Evolutionary conservation across 2,329 filamentous ascomycete genomes (phyloP), one percentile per base, ranked within the genome.

Genomic region (Lasiodiplodia sp.): DNA sequence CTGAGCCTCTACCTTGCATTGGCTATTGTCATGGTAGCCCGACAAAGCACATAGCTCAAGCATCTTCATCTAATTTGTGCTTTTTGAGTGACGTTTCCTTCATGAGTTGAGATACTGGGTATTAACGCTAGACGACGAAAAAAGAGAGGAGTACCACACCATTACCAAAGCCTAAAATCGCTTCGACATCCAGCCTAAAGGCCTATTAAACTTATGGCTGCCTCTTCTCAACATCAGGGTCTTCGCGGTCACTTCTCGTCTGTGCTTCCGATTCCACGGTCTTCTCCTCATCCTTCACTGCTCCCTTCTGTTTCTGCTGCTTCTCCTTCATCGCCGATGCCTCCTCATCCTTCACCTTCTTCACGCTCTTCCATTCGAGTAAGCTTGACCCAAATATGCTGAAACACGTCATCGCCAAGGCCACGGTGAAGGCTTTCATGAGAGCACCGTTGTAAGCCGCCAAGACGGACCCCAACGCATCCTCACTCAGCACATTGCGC

Each of bases 361-460:
- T 92, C 74, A 92, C 88, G 71, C 82, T 89, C 76, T 83, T 86
- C 89, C 89, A 92, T 79, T 92, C 87, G 72, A 92, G 85, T 3
- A 81, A 78, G 0, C 83, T 73, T 0, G 85, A 82, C 0, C 87
- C 89, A 7, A 16, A 90, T 47, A 25, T 90, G 80, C 5, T 83
- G 84, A 14, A 90, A 68, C 12, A 81, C 80, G 0, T 83, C 83
- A 73, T 89, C 79, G 2, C 86, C 84, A 90, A 79, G 1, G 83
- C 85, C 7, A 92, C 86, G 69, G 87, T 85, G 74, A 91, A 92
- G 0, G 85, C 85, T 68, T 84, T 79, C 2, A 83, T 83, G 38
- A 93, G 77, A 0, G 89, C 83, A 28, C 81, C 75, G 74, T 92
- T 92, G 79, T 92, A 86, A 1, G 81, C 75, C 0, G 79, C 75